Evolutionary conservation across 352 stramenopile genomes (phyloP).

Genomic region (Pythium aphanidermatum): DNA sequence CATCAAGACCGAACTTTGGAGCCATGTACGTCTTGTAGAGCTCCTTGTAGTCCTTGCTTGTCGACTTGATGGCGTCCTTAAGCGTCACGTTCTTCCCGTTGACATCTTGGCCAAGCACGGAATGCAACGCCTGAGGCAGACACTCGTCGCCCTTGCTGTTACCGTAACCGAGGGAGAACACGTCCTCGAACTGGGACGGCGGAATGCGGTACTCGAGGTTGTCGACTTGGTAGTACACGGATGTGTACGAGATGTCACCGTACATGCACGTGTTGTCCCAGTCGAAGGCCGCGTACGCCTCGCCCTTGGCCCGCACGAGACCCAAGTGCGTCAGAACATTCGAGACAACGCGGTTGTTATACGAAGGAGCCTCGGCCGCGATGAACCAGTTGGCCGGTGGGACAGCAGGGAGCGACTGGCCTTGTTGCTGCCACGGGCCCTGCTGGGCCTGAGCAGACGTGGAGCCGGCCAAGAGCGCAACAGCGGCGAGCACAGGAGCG

Average conservation of each 20-base stretch:
- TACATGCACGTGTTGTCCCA: conserved; percentile 70
- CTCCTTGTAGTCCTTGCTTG: conserved; percentile 14
- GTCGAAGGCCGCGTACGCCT: conserved; percentile 50
- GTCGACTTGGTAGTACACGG: conserved; percentile 50
- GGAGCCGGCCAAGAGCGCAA: not conserved
- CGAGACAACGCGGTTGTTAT: conserved; percentile 49
- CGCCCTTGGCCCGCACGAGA: conserved; percentile 23
- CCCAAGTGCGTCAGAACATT: conserved; percentile 32
- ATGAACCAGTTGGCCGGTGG: conserved; percentile 24
- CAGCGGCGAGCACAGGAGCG: not conserved
- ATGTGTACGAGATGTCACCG: conserved; percentile 63
- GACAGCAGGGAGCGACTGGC: no score
- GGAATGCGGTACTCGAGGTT: conserved; percentile 46
- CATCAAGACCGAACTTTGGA: conserved; percentile 38
- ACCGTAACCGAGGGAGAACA: conserved; percentile 51
- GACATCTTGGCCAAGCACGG: conserved; percentile 34
- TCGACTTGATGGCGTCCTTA: conserved; percentile 17
- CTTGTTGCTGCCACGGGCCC: not conserved
- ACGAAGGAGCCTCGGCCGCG: conserved; percentile 40
- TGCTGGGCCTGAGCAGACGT: not conserved
- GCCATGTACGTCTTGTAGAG: conserved; percentile 53
- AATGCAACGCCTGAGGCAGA: conserved; percentile 33
- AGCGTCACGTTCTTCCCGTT: conserved; percentile 39
- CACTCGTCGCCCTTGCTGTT: conserved; percentile 38
- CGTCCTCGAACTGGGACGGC: conserved; percentile 30